A percentile compares a stretch with the other conserved stretches of the same genome.
Evolutionary conservation across 257 asterid genomes (phyloP).

Genomic region (Buddleja alternifolia): DNA sequence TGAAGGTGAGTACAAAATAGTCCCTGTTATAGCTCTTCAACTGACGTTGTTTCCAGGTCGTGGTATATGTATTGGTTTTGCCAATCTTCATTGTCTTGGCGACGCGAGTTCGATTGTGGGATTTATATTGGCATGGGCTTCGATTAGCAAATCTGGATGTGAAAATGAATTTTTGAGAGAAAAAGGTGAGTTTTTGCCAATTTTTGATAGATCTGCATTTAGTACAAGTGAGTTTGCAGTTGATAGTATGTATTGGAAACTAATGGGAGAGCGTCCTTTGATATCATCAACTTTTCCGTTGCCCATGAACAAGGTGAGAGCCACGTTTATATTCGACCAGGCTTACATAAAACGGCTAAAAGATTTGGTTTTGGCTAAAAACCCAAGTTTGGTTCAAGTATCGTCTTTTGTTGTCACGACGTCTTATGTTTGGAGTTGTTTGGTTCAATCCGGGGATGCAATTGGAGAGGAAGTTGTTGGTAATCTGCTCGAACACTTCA

Average conservation of each 20-base stretch:
- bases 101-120: slow-evolving; percentile 28
- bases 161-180: background rate
- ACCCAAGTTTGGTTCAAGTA: background rate
- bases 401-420: no score
- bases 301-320: no score
- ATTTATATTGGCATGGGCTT: slow-evolving; percentile 38
- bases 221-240: no score
- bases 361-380: background rate
- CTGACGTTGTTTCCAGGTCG: slow-evolving; percentile 36
- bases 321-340: background rate
- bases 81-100: slow-evolving; percentile 27
- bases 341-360: slow-evolving; percentile 5
- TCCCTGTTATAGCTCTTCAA: slow-evolving; percentile 34
- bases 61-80: slow-evolving; percentile 36
- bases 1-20: background rate
- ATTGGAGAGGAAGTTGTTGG: no score
- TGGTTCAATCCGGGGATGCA: no score
- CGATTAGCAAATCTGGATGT: background rate
- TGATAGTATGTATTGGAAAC: no score
- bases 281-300: no score
- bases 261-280: no score
- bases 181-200: background rate
- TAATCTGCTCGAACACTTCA: no score
- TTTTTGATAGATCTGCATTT: slow-evolving; percentile 4
- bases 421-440: no score